Conservation (phyloP, 805 yeast species). For the Schizosaccharomyces lindneri region DNA sequence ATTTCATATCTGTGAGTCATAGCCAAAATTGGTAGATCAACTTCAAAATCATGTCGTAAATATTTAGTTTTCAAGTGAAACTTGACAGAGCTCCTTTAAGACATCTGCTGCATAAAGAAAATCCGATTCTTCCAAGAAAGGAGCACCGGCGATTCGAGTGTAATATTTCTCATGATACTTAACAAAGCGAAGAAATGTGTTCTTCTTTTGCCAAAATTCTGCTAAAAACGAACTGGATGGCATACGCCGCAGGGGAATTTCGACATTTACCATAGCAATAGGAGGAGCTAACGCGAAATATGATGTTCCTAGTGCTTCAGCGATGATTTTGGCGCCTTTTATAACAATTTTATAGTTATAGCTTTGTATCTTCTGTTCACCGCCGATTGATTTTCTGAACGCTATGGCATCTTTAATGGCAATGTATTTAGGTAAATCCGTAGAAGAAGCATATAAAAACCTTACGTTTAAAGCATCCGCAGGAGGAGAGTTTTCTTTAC, state of each 20-base stretch:
- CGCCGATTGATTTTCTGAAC: slow-evolving; percentile 33
- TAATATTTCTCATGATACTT: slow-evolving; percentile 20
- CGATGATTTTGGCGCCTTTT: slow-evolving; percentile 19
- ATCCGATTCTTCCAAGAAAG: slow-evolving; percentile 33
- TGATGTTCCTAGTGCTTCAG: slow-evolving; percentile 18
- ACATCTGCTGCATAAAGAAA: slow-evolving; percentile 23
- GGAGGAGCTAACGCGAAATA: slow-evolving; percentile 9
- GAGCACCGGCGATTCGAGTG: slow-evolving; percentile 33
- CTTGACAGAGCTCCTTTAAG: slow-evolving; percentile 11
- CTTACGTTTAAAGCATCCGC: not conserved
- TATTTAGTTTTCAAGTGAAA: too few species aligned
- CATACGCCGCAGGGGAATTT: slow-evolving; percentile 15
- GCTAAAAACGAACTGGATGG: slow-evolving; percentile 6
- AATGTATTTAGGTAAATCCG: slow-evolving; percentile 19
- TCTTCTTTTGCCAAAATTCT: slow-evolving; percentile 12
- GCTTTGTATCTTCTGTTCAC: slow-evolving; percentile 25
- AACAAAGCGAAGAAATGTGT: slow-evolving; percentile 25
- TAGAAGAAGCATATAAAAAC: not conserved
- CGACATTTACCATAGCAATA: slow-evolving; percentile 22
- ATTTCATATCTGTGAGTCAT: too few species aligned
- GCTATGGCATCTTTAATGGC: slow-evolving; percentile 25
- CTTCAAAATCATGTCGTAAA: too few species aligned
- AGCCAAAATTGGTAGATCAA: too few species aligned
- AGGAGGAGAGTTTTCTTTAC: not conserved
- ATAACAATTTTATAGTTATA: slow-evolving; percentile 25